phyloP scores from a whole-genome alignment of 495 filamentous ascomycete species.

The Neurospora tetraspora region DNA sequence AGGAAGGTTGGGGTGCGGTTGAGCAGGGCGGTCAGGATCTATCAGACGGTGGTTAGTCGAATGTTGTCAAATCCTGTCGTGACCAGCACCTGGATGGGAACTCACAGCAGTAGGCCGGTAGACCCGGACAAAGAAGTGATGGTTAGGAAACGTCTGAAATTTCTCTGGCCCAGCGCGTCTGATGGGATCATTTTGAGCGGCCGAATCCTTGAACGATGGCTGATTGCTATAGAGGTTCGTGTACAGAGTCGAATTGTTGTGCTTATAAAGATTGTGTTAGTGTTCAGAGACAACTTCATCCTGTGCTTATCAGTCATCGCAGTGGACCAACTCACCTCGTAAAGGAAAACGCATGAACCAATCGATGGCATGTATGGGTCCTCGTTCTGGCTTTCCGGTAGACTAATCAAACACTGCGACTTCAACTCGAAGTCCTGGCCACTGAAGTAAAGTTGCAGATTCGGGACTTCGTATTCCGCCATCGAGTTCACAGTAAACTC shows the following conservation, averaged over 20 bases:
- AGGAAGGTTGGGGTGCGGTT: constrained; percentile 35
- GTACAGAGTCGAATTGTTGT: constrained; percentile 22
- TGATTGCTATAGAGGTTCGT: constrained; percentile 17
- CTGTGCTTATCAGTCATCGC: not conserved
- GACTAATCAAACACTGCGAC: constrained; percentile 26
- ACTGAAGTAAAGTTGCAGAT: constrained; percentile 17
- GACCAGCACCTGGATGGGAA: not conserved
- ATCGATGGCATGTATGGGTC: constrained; percentile 8
- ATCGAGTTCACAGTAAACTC: constrained; percentile 10
- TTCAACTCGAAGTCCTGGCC: constrained; percentile 28
- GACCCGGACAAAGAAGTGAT: constrained; percentile 40
- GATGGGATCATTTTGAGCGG: constrained; percentile 19
- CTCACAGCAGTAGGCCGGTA: constrained; percentile 35
- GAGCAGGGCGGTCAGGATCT: constrained; percentile 35
- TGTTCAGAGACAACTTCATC: constrained; percentile 6
- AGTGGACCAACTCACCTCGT: constrained; percentile 23
- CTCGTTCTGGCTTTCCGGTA: constrained; percentile 14
- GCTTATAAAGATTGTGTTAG: constrained; percentile 7
- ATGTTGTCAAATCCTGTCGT: not conserved
- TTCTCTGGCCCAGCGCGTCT: constrained; percentile 27
- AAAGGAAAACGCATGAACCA: constrained; percentile 33
- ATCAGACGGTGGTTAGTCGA: not conserved
- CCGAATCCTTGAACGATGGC: constrained; percentile 19
- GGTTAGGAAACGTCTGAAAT: constrained; percentile 34
- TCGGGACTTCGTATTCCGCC: constrained; percentile 17